Evolutionary conservation across 306 rosid genomes (phyloP), one percentile per base, ranked within the genome.

Genomic region (Pachyrhizus erosus): DNA sequence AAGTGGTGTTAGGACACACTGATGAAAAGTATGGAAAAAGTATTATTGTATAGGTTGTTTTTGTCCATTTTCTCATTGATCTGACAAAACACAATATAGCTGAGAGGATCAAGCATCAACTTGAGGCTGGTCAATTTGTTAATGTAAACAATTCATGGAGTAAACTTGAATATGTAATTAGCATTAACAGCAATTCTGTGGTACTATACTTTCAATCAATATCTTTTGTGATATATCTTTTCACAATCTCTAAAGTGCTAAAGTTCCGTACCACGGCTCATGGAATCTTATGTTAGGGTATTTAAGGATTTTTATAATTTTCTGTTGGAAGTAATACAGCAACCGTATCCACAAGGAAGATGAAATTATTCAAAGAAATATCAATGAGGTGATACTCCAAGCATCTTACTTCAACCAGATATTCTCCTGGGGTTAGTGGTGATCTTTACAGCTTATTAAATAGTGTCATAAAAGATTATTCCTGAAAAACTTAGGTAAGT

Each of bases 261-360:
- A 24, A 60, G 67, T 60, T 26, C 0, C 3, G 13, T 11, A 26
- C n/a, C 37, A 60, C 33, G 4, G n/a, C 67, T 60, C n/a, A 60
- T 24, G 67, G 17, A 60, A 27, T 62, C 11, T 61, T 27, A 13
- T 62, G 69, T 62, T 62, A 13, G 42, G 40, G 13, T 27, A 14
- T 62, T 62, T 29, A 27, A 62, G 69, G 69, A 62, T 62, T 62
- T 62, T 42, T 62, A 62, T 29, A 62, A 62, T 29, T 62, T 62
- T 62, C 69, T 62, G 69, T 20, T 62, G 69, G 69, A 62, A 62
- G 69, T 5, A 10, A 62, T 62, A 27, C 34, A 27, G 69, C 5
- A 13, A 62, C 20, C 40, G n/a, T 13, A 27, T 62, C 69, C 2
- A 3, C 42, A 62, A 62, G 14, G 69, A 62, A 62, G n/a, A 10